Evolutionary conservation across 2,329 filamentous ascomycete species (phyloP).

Genomic region (Fusarium fracticaudum): DNA sequence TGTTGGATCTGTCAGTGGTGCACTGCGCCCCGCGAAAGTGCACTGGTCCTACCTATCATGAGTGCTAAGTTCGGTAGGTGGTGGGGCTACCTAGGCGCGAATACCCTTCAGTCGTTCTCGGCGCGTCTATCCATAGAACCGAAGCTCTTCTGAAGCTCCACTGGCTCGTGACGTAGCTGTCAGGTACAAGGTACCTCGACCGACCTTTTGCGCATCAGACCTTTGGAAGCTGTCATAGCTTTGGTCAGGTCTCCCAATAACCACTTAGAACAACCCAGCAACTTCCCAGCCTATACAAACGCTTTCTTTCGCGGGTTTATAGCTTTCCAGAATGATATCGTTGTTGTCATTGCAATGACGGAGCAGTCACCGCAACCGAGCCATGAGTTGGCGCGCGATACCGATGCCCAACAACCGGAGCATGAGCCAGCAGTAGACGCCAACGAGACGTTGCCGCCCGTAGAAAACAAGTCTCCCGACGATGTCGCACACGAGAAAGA

Average conservation of each 20-base stretch:
- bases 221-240: constrained; percentile 42
- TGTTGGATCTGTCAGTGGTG: constrained; percentile 8
- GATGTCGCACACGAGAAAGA: constrained; percentile 47
- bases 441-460: constrained; percentile 2
- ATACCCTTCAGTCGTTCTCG: constrained; percentile 19
- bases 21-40: constrained; percentile 23
- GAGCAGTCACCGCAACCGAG: constrained; percentile 51
- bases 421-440: constrained; percentile 30
- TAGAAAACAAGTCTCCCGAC: constrained; percentile 1
- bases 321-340: constrained; percentile 45
- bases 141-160: constrained; percentile 21
- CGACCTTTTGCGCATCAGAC: constrained; percentile 18
- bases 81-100: constrained; percentile 36
- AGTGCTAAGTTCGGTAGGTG: not conserved
- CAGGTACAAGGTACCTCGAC: constrained; percentile 34
- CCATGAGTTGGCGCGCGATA: constrained; percentile 38
- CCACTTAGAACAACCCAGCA: not conserved
- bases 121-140: constrained; percentile 16
- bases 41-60: constrained; percentile 27
- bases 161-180: constrained; percentile 47
- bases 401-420: constrained; percentile 26
- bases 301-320: constrained; percentile 19
- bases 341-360: constrained; percentile 51
- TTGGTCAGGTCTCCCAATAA: constrained; percentile 17
- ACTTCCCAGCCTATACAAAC: constrained; percentile 14